phyloP scores from a whole-genome alignment of 345 rosid genomes.

The Theobroma cacao region DNA sequence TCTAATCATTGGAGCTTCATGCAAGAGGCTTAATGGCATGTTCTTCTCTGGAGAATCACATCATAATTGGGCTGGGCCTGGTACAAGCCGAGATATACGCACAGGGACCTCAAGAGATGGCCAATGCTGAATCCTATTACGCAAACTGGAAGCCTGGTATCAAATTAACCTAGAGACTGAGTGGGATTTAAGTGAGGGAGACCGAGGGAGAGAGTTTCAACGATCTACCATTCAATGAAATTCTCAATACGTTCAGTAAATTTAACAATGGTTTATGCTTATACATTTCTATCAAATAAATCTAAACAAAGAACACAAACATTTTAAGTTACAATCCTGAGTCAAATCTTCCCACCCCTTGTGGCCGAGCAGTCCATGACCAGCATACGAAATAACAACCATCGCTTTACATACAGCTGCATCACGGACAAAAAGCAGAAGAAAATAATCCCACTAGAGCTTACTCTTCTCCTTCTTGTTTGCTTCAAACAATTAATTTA shows the following conservation, averaged over 20 bases:
- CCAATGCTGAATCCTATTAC: too few species aligned
- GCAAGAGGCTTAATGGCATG: too few species aligned
- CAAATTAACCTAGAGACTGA: too few species aligned
- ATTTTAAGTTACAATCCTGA: not conserved
- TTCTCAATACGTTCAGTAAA: too few species aligned
- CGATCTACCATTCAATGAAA: too few species aligned
- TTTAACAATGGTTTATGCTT: not conserved
- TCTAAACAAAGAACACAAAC: not conserved
- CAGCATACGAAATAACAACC: not conserved
- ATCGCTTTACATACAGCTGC: constrained; percentile 10
- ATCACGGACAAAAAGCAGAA: not conserved
- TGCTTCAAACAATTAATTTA: not conserved
- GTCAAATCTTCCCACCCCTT: not conserved
- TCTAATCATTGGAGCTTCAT: too few species aligned
- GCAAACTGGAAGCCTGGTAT: too few species aligned
- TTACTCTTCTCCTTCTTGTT: not conserved
- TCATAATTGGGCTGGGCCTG: not conserved
- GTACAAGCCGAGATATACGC: not conserved
- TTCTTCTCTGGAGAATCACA: too few species aligned
- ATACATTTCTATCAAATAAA: not conserved
- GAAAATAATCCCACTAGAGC: not conserved
- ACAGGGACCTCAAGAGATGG: not conserved
- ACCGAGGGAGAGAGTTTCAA: too few species aligned
- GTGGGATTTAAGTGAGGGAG: too few species aligned
- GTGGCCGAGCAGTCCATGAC: not conserved